These are phyloP conservation scores for Dissophora globulifera DNA, from an alignment of 192 early-diverging fungal species.

Conservation along the genomic window DNA sequence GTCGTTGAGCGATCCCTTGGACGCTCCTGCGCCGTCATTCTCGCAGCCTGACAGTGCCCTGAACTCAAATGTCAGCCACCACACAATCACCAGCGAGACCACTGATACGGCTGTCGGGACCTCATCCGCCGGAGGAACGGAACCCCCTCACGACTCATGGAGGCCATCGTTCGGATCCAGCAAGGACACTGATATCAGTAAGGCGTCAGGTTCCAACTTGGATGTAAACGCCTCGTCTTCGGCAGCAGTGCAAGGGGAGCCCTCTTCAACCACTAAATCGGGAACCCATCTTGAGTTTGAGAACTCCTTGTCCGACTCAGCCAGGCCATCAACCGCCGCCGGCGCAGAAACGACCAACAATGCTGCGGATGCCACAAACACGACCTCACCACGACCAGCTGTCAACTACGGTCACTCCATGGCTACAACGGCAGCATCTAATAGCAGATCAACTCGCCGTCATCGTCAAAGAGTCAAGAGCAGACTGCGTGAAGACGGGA, in stretches of 20 bases:
- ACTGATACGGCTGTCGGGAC: slow-evolving; percentile 17
- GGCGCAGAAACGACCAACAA: not conserved
- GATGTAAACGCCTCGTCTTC: slow-evolving; percentile 4
- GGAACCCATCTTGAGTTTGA: too few species aligned
- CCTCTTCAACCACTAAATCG: too few species aligned
- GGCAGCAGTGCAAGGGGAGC: too few species aligned
- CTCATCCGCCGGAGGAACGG: slow-evolving; percentile 12
- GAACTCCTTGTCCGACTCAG: not conserved
- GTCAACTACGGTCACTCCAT: slow-evolving; percentile 8
- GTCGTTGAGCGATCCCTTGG: not conserved
- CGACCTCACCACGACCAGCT: not conserved
- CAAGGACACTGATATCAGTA: slow-evolving; percentile 6
- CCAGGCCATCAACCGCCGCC: not conserved
- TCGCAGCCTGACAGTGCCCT: slow-evolving; percentile 2
- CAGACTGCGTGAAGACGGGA: not conserved
- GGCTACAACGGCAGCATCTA: slow-evolving; percentile 5
- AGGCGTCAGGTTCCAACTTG: slow-evolving; percentile 7
- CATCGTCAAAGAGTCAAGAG: slow-evolving; percentile 7
- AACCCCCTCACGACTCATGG: not conserved
- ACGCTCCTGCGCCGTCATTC: slow-evolving; percentile 10
- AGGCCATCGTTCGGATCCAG: slow-evolving; percentile 20
- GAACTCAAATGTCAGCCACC: slow-evolving; percentile 19
- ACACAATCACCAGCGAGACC: slow-evolving; percentile 24
- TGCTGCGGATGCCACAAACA: not conserved
- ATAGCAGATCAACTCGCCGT: slow-evolving; percentile 6